These are phyloP conservation scores for Ceratocystiopsis sp. DNA, from an alignment of 2,329 filamentous ascomycete genomes.

Conservation along the genomic window DNA sequence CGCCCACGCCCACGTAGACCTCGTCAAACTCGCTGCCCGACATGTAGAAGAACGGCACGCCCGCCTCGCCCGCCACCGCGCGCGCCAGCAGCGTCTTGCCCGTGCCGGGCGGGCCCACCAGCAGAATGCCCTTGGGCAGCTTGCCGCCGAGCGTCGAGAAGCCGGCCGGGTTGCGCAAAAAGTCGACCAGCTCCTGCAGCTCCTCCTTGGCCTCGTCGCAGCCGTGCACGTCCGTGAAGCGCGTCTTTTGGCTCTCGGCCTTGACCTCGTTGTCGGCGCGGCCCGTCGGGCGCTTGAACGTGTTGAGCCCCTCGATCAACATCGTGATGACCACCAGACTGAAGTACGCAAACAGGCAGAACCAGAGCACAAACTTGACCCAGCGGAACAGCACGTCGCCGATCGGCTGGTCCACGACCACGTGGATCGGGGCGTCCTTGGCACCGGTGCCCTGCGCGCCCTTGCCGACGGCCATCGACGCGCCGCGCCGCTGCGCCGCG, in stretches of 20 bases:
- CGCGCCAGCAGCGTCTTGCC: conserved; percentile 93
- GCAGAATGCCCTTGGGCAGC: conserved; percentile 86
- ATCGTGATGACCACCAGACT: conserved; percentile 65
- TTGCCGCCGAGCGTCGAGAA: conserved; percentile 93
- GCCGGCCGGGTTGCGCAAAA: conserved; percentile 79
- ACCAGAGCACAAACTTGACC: conserved; percentile 72
- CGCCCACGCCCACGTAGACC: conserved; percentile 77
- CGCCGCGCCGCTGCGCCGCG: conserved; percentile 51
- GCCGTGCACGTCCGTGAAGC: conserved; percentile 87
- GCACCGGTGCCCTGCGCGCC: conserved; percentile 42
- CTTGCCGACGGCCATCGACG: conserved; percentile 40
- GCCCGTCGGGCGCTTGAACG: conserved; percentile 62
- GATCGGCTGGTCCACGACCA: conserved; percentile 83
- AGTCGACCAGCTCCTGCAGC: conserved; percentile 90
- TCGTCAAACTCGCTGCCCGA: conserved; percentile 98
- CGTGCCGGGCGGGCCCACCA: conserved; percentile 90
- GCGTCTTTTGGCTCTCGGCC: conserved; percentile 78
- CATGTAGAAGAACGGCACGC: conserved; percentile 99
- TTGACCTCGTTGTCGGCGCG: conserved; percentile 64
- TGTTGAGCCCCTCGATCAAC: conserved; percentile 62
- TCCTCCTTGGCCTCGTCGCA: conserved; percentile 98
- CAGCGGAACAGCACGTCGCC: conserved; percentile 71
- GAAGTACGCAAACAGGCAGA: conserved; percentile 63
- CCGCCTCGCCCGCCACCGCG: conserved; percentile 90
- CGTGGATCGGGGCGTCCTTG: conserved; percentile 78